Evolutionary conservation across 352 stramenopile species (phyloP), one percentile per base, ranked within the genome.

Genomic region (Pythium volutum): DNA sequence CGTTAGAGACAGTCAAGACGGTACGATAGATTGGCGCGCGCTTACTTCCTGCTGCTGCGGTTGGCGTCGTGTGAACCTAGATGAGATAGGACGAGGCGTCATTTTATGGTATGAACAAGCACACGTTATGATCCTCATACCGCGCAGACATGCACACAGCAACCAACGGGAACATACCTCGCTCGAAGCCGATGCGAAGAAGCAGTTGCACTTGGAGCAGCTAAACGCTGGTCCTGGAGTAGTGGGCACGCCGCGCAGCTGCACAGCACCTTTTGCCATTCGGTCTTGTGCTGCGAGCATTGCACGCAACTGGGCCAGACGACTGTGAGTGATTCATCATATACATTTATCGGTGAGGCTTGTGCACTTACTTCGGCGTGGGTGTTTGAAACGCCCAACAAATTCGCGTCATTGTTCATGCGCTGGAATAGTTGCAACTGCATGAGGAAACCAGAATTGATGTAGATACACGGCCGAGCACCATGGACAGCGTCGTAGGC

Each of bases 381-480:
- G n/a, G 79, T 81, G 45, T 59, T 54, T 18, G 81, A 80, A n/a
- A 27, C 41, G 0, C 79, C 79, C 39, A 74, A 67, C 16, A 81
- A 48, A 3, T 76, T 59, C 1, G 71, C 53, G 34, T 87, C 43
- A 10, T 61, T 74, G 26, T 48, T 58, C 85, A 94, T 93, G 10
- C 71, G 70, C 45, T 83, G 54, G 52, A 90, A 93, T 4, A 92
- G 63, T 36, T 85, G 76, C 22, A 94, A 58, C 51, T 94, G 85
- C 9, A 67, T 56, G 15, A 94, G 62, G 38, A 94, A 94, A 0
- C 85, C 81, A 26, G 73, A 41, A 46, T 94, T 94, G 51, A 94
- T 91, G 54, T 80, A 78, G 50, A 93, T 91, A 48, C 85, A 94
- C 18, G 79, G 77, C 11, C 85, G 68, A 53, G 81, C 81, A 41